phyloP scores from a whole-genome alignment of 805 yeast species.

The Metschnikowia chrysomelidarum region DNA sequence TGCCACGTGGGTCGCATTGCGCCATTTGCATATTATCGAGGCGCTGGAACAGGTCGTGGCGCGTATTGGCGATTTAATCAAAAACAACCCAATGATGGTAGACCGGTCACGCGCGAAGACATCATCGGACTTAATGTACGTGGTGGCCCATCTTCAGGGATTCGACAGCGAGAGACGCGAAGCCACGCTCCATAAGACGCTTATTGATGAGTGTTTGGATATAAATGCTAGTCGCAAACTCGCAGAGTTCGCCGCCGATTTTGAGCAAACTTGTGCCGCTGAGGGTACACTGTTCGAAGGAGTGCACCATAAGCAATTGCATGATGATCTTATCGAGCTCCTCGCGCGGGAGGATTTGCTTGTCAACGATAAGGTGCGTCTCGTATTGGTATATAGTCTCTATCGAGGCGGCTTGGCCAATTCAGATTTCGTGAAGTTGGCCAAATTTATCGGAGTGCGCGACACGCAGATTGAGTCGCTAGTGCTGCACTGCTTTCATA shows the following conservation, averaged over 20 bases:
- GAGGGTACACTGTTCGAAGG: constrained; percentile 72
- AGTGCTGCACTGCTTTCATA: constrained; percentile 47
- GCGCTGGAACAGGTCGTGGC: constrained; percentile 61
- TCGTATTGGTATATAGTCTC: constrained; percentile 70
- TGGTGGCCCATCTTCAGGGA: constrained; percentile 67
- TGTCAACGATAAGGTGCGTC: constrained; percentile 68
- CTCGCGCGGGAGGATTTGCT: constrained; percentile 50
- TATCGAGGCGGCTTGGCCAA: constrained; percentile 80
- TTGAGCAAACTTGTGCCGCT: constrained; percentile 81
- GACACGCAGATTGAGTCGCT: constrained; percentile 53
- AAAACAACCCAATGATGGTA: constrained; percentile 72
- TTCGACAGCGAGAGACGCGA: constrained; percentile 66
- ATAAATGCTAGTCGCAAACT: constrained; percentile 56
- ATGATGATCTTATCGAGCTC: constrained; percentile 57
- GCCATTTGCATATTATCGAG: constrained; percentile 74
- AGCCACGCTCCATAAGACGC: constrained; percentile 55
- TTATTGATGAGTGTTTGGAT: constrained; percentile 64
- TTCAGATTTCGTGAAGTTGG: constrained; percentile 67
- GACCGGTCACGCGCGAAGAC: constrained; percentile 63
- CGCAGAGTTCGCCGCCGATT: constrained; percentile 68
- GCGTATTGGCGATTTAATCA: constrained; percentile 61
- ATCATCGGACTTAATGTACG: constrained; percentile 70
- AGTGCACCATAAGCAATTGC: constrained; percentile 53
- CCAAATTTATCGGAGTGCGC: constrained; percentile 49
- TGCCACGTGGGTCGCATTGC: constrained; percentile 66